Evolutionary conservation across 306 rosid species (phyloP).

Genomic region (Hippophae rhamnoides): DNA sequence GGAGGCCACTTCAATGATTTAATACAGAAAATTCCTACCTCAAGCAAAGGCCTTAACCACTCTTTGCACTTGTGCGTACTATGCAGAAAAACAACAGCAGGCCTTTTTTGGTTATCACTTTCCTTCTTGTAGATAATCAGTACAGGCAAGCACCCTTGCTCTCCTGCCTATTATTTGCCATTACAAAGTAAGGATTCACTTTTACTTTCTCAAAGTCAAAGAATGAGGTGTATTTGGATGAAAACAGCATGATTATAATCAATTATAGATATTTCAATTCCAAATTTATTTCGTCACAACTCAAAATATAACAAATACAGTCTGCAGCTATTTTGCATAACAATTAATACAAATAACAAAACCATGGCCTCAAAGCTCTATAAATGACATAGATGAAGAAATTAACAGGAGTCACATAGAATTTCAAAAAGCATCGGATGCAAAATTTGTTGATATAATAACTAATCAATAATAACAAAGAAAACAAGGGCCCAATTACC

Average conservation of each 20-base stretch:
- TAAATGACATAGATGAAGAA: not conserved
- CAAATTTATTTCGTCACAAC: not conserved
- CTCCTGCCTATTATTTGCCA: constrained; percentile 53
- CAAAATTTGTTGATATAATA: not conserved
- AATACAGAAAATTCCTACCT: constrained; percentile 33
- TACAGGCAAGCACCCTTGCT: constrained; percentile 80
- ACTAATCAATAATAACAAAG: not conserved
- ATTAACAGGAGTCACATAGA: not conserved
- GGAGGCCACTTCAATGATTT: too few relatives aligned
- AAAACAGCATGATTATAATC: not conserved
- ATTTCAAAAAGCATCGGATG: not conserved
- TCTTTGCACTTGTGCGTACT: constrained; percentile 64
- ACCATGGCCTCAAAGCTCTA: not conserved
- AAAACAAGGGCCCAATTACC: constrained; percentile 28
- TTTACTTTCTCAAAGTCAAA: not conserved
- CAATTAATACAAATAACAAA: not conserved
- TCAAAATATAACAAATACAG: not conserved
- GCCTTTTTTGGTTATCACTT: constrained; percentile 33
- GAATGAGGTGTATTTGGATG: not conserved
- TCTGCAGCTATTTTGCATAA: not conserved
- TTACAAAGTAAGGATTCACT: constrained; percentile 2
- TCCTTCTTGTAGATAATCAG: constrained; percentile 70
- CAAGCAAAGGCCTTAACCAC: constrained; percentile 63
- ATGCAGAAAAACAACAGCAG: constrained; percentile 74
- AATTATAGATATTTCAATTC: not conserved